These are phyloP conservation scores for Xylaria acuta DNA, from an alignment of 495 filamentous ascomycete species.

Conservation along the genomic window DNA sequence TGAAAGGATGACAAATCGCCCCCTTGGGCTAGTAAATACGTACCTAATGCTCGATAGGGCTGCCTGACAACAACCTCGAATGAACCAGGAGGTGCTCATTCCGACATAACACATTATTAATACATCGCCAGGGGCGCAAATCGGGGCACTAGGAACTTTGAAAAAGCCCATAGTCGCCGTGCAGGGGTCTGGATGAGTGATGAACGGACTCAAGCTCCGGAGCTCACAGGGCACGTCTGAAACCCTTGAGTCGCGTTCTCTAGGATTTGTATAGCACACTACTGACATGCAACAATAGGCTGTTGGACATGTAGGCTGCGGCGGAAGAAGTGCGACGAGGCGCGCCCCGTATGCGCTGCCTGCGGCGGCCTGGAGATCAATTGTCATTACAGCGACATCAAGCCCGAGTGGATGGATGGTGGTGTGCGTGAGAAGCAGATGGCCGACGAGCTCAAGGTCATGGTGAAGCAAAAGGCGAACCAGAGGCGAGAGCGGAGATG, in stretches of 20 bases:
- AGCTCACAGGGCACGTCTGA: conserved; percentile 18
- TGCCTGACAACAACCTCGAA: neutral
- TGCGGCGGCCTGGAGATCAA: conserved; percentile 43
- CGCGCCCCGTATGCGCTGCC: conserved; percentile 40
- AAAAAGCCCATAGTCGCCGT: neutral
- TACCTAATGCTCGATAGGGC: neutral
- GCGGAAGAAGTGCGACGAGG: conserved; percentile 51
- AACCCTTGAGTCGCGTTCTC: neutral
- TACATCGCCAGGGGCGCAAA: neutral
- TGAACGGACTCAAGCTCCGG: conserved; percentile 24
- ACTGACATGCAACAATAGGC: conserved; percentile 25
- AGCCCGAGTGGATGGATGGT: conserved; percentile 53
- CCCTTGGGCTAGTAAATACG: neutral
- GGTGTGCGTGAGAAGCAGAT: conserved; percentile 45
- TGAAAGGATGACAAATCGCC: conserved; percentile 7
- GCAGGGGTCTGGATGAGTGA: conserved; percentile 11
- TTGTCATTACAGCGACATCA: conserved; percentile 42
- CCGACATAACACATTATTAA: conserved; percentile 2
- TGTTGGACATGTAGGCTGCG: conserved; percentile 52
- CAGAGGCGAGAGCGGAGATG: conserved; percentile 36
- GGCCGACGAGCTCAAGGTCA: conserved; percentile 44
- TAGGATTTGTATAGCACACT: neutral
- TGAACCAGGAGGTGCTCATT: neutral
- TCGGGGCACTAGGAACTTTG: neutral
- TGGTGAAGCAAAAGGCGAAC: conserved; percentile 25